Conservation (phyloP, 1,139 yeast species). For the Keqinozyma sinolaborantium region DNA sequence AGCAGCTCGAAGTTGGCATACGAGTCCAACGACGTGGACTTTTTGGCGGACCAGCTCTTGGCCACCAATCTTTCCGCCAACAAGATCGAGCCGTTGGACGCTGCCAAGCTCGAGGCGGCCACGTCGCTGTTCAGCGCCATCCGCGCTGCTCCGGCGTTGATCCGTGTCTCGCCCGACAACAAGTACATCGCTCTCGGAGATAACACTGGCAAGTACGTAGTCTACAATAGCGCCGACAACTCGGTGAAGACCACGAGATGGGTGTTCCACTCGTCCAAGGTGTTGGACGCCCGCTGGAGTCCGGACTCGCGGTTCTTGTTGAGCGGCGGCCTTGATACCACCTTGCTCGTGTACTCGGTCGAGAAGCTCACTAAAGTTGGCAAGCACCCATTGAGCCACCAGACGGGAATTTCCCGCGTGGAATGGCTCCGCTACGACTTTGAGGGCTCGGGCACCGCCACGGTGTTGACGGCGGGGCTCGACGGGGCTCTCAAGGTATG, state of each 20-base stretch:
- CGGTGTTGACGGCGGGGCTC: slow-evolving; percentile 66
- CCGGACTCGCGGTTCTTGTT: slow-evolving; percentile 67
- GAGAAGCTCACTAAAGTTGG: slow-evolving; percentile 73
- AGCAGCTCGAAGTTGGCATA: slow-evolving; percentile 25
- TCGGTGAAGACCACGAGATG: slow-evolving; percentile 80
- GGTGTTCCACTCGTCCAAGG: slow-evolving; percentile 89
- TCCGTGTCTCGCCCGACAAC: slow-evolving; percentile 71
- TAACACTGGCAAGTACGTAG: slow-evolving; percentile 73
- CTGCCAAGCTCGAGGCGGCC: slow-evolving; percentile 12
- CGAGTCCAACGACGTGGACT: slow-evolving; percentile 34
- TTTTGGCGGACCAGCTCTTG: slow-evolving; percentile 33
- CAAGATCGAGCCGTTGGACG: slow-evolving; percentile 25
- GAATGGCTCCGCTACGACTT: slow-evolving; percentile 52
- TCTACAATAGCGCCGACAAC: slow-evolving; percentile 56
- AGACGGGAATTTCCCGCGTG: slow-evolving; percentile 77
- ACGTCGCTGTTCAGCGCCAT: slow-evolving; percentile 18
- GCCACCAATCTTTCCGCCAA: slow-evolving; percentile 48
- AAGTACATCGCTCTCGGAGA: slow-evolving; percentile 81
- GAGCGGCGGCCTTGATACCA: slow-evolving; percentile 82
- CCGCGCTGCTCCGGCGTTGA: slow-evolving; percentile 58
- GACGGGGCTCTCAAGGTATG: slow-evolving; percentile 83
- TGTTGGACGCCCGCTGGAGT: slow-evolving; percentile 78
- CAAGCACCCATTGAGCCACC: slow-evolving; percentile 78
- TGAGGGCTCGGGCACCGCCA: slow-evolving; percentile 14
- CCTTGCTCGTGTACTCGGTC: slow-evolving; percentile 75